Evolutionary conservation across 139 green algal genomes (phyloP).

Genomic region (Monoraphidium neglectum): DNA sequence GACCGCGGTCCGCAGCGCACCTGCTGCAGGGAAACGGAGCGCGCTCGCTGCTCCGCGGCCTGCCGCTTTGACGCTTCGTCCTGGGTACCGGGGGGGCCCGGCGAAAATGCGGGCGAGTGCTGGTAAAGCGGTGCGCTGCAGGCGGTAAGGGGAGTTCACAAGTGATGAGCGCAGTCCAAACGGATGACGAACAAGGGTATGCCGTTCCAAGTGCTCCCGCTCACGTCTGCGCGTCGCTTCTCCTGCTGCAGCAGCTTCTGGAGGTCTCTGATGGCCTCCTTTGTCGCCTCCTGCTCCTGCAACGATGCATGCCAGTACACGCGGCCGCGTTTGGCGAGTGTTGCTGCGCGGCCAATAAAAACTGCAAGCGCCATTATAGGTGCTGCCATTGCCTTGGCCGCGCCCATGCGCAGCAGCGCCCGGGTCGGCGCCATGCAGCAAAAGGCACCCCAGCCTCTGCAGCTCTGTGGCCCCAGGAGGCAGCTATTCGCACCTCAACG

Average conservation of each 20-base stretch:
- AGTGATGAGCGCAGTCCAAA: not conserved
- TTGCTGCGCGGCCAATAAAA: too few species aligned
- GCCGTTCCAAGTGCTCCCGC: not conserved
- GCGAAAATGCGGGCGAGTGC: not conserved
- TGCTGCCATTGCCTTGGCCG: too few species aligned
- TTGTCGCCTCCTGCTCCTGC: slow-evolving; percentile 18
- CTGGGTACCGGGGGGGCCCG: not conserved
- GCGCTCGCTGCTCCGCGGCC: slow-evolving; percentile 23
- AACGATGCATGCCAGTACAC: too few species aligned
- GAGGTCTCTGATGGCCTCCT: slow-evolving; percentile 14
- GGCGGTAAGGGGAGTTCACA: too few species aligned
- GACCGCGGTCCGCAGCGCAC: not conserved
- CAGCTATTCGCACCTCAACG: slow-evolving; percentile 35
- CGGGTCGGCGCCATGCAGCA: too few species aligned
- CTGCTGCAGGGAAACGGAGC: slow-evolving; percentile 11
- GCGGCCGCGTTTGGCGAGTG: too few species aligned
- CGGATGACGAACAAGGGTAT: not conserved
- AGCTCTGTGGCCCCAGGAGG: too few species aligned
- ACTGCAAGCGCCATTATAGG: too few species aligned
- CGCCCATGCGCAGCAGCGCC: too few species aligned
- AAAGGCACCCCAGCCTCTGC: too few species aligned
- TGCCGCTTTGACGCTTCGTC: not conserved
- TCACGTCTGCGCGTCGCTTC: slow-evolving; percentile 22
- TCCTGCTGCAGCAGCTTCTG: slow-evolving; percentile 12
- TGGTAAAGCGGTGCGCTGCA: too few species aligned